Evolutionary conservation across 1,284 basidiomycete genomes (phyloP), one percentile per base, ranked within the genome.

Genomic region (Ustilago sp.): DNA sequence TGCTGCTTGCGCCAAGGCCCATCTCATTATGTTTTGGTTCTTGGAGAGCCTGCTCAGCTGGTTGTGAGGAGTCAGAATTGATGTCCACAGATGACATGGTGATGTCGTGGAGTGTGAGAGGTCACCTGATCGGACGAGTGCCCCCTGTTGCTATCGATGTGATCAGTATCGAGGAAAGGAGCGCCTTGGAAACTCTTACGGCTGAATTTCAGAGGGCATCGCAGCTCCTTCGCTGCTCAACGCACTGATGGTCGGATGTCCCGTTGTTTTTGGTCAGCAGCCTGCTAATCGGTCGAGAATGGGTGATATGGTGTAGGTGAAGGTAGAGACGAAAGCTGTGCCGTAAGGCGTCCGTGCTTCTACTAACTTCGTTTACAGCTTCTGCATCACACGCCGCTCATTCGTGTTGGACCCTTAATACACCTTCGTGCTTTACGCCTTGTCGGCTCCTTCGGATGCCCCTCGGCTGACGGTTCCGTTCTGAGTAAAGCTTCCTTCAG

Each of bases 331-430:
- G 53, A 28, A 23, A n/a, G 35, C 7, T 2, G 53, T 31, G 36
- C 11, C 15, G 36, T 12, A 28, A 52, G 48, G 48, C 28, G 17
- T 47, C 45, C 19, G 13, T 47, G 45, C 19, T 31, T 45, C 41
- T 23, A 13, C 4, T 15, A 12, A 17, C 34, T 8, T n/a, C 3
- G 23, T 31, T 43, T 34, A 45, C 23, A 28, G 23, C 39, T 43
- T 43, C 55, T 45, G 41, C 55, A 13, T 57, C 39, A 57, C 54
- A 31, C 55, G 17, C 39, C 31, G 53, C 55, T n/a, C 13, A 32
- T 31, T 55, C 13, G 19, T 5, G 39, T 13, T 57, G 55, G 55
- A 57, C 55, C 55, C 55, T 57, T 23, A 34, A 43, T 57, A 34
- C 6, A 31, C 38, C 12, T 34, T 13, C 4, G 23, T n/a, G 38